Percentiles rank a stretch among this genome's conserved stretches.
Evolutionary conservation across 345 rosid genomes (phyloP).

Genomic region (Eucalyptus dawsonii): DNA sequence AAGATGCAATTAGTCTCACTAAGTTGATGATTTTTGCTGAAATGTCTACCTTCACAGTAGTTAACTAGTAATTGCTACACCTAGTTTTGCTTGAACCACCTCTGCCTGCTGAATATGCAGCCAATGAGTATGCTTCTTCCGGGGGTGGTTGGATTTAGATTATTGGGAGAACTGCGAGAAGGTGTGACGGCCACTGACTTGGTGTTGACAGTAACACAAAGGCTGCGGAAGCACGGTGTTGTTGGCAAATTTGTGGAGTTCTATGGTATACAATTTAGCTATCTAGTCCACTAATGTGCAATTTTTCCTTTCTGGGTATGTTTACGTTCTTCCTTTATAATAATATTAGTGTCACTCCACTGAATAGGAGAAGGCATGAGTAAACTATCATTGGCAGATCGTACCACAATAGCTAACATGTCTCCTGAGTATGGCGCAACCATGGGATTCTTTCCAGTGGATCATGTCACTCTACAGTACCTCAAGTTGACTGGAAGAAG

Average conservation of each 20-base stretch:
- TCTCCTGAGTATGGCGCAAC: constrained; percentile 95
- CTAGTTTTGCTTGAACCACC: not conserved
- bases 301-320: not conserved
- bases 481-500: constrained; percentile 77
- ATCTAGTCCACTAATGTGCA: not conserved
- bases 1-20: not conserved
- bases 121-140: constrained; percentile 98
- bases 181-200: constrained; percentile 93
- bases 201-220: constrained; percentile 90
- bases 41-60: not conserved
- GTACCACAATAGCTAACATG: constrained; percentile 95
- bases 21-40: not conserved
- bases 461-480: constrained; percentile 83
- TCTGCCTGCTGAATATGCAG: constrained; percentile 14
- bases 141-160: constrained; percentile 86
- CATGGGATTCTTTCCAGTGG: constrained; percentile 98
- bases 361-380: constrained; percentile 76
- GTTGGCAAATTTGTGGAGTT: constrained; percentile 95
- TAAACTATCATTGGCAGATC: constrained; percentile 74
- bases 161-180: constrained; percentile 58
- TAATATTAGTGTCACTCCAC: not conserved
- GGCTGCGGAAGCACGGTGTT: constrained; percentile 82
- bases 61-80: not conserved
- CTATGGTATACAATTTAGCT: constrained; percentile 21
- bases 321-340: not conserved